Evolutionary conservation across 176 grass and related monocot genomes (phyloP), one percentile per base, ranked within the genome.

Genomic region (Hyparrhenia diplandra): DNA sequence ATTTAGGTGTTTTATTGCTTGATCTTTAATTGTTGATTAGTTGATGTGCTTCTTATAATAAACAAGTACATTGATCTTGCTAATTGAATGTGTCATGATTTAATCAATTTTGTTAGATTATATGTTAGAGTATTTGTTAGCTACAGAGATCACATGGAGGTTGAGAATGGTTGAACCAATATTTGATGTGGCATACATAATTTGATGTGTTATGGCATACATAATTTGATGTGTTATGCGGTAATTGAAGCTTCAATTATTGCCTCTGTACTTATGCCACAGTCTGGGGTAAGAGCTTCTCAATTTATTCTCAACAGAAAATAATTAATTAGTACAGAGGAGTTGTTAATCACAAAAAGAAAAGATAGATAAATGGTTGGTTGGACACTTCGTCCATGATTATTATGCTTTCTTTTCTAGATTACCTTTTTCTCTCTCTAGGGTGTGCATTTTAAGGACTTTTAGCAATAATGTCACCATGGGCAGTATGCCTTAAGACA

Each of bases 391-490:
- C 28, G 30, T 60, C 25, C 40, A 67, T 67, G 25, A 62, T 45
- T 17, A 28, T 63, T 37, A 25, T 12, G 31, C 34, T 40, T 29
- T 43, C 20, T 34, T 62, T 63, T 13, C 5, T 72, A n/a, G 1
- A 20, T 42, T 31, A 58, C 69, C 47, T 29, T 76, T 7, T 66
- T 66, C n/a, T 30, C 3, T 13, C 35, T 31, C 34, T 81, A 54
- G 52, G 64, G 76, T 30, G 45, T 60, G 59, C 25, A 60, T 43
- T 80, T 74, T n/a, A n/a, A n/a, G n/a, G n/a, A n/a, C n/a, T n/a
- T n/a, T 55, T 55, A 37, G 28, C 36, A 37, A 70, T 74, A 24
- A 77, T 68, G 47, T 80, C 20, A 23, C 62, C 75, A 74, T 88
- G 20, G n/a, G n/a, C 34, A 45, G 52, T 13, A 29, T 34, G n/a